A percentile compares a stretch with the other conserved stretches of the same genome.
Evolutionary conservation across 108 stramenopile genomes (phyloP).

Genomic region (Nannochloropsis oceanica): DNA sequence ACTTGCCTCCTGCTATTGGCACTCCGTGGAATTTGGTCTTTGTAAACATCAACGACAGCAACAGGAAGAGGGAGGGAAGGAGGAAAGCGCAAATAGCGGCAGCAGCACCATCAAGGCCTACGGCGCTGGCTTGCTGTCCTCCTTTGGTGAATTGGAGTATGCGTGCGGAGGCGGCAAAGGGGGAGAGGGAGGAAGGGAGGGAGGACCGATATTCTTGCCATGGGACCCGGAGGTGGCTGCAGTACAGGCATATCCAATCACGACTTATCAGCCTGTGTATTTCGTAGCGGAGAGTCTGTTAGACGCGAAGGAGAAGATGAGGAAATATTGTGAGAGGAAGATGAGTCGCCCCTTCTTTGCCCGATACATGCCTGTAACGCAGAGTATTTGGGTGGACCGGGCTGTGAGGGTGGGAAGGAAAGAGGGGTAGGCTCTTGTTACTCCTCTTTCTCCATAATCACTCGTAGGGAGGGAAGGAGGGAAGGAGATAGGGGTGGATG

Average conservation of each 20-base stretch:
- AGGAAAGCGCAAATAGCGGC: neutral
- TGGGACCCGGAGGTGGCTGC: slow-evolving; percentile 87
- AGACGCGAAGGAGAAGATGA: slow-evolving; percentile 69
- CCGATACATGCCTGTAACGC: slow-evolving; percentile 35
- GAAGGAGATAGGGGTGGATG: too few relatives aligned
- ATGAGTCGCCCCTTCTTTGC: neutral
- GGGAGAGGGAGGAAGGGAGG: slow-evolving; percentile 29
- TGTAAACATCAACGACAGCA: slow-evolving; percentile 22
- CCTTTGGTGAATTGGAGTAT: slow-evolving; percentile 88
- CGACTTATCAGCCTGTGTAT: slow-evolving; percentile 86
- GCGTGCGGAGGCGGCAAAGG: slow-evolving; percentile 51
- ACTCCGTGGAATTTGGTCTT: slow-evolving; percentile 88
- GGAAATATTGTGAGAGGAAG: slow-evolving; percentile 9
- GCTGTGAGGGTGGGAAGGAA: slow-evolving; percentile 36
- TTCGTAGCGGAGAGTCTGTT: slow-evolving; percentile 75
- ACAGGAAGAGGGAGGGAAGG: slow-evolving; percentile 46
- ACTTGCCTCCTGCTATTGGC: slow-evolving; percentile 79
- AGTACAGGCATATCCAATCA: slow-evolving; percentile 76
- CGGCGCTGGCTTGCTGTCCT: slow-evolving; percentile 83
- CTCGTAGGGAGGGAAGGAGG: too few relatives aligned
- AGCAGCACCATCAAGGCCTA: slow-evolving; percentile 60
- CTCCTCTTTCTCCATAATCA: too few relatives aligned
- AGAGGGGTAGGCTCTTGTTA: neutral
- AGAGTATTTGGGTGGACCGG: slow-evolving; percentile 67
- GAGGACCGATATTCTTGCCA: slow-evolving; percentile 52